Conservation (phyloP, 257 asterid species). For the Oldenlandia corymbosa region DNA sequence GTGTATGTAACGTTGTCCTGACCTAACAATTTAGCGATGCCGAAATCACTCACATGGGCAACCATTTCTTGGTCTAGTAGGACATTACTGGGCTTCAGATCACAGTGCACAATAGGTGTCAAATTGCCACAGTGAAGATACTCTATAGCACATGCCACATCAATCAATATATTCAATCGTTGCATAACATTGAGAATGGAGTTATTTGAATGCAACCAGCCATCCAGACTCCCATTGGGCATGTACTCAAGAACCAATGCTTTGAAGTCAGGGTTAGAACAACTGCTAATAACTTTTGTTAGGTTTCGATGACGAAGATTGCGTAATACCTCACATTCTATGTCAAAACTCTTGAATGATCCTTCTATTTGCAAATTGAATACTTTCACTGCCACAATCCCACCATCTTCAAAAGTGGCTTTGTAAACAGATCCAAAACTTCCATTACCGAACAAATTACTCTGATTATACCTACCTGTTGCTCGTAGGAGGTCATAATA, state of each 20-base stretch:
- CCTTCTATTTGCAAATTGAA: constrained; percentile 2
- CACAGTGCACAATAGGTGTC: not conserved
- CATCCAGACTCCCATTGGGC: not conserved
- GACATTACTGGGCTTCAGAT: not conserved
- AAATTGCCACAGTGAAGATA: not conserved
- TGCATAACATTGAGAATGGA: not conserved
- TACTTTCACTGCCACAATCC: constrained; percentile 11
- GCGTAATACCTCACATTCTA: not conserved
- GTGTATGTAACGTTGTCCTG: not conserved
- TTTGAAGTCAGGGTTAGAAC: not conserved
- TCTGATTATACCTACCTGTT: not conserved
- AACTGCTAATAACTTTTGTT: not conserved
- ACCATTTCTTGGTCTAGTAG: not conserved
- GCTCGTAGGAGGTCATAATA: too few relatives aligned
- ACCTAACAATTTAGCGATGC: not conserved
- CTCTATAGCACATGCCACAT: not conserved
- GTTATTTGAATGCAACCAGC: not conserved
- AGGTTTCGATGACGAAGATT: not conserved
- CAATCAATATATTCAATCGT: not conserved
- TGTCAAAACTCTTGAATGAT: not conserved
- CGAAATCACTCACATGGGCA: not conserved
- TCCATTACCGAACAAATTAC: constrained; percentile 8
- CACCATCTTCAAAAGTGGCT: constrained; percentile 2
- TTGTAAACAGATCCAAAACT: constrained; percentile 8
- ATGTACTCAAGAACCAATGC: not conserved